Base-by-base conservation (phyloP, 495 filamentous ascomycete genomes). In the Neurospora discreta region DNA sequence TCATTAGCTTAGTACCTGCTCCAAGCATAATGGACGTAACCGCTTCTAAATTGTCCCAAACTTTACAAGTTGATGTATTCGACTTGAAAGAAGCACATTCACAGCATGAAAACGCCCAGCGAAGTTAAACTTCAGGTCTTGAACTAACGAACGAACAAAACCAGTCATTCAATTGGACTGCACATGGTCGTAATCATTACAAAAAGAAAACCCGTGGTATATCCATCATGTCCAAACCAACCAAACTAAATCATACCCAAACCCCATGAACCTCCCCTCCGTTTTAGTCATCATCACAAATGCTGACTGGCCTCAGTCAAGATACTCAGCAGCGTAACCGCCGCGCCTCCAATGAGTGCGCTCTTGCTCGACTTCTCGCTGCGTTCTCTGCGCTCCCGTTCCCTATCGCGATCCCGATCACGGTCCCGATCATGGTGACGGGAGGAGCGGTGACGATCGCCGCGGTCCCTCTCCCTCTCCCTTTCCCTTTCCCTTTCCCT, bases 311-410 rank as follows among this genome's bases (percentile, higher is more conserved):
- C 86, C 74, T 87, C 85, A 10, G 82, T 80, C 67, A 88, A 70
- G 20, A 87, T 84, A 72, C 82, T 83, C 69, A 88, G 67, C 76
- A 87, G 77, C 18, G 82, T 84, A 10, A 80, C 84, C 1, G 86
- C 85, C 3, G 85, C 85, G 2, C 85, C 83, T 20, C 86, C 85
- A 15, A 88, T 81, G 40, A 81, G 76, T 13, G 82, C 77, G 72
- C 79, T 84, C 6, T 75, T 73, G 9, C 70, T 46, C 30, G 76
- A 73, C 40, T 79, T 80, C 1, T 78, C 76, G 39, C 75, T 72
- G 6, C 73, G 69, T 52, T 78, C 76, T n/a, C 74, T 52, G 23
- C 72, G 39, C 41, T 75, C 80, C 30, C 74, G 42, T 5, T 77
- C 74, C 5, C 74, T 69, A 20, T 81, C 76, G 11, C 77, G 69